Percentiles rank a stretch among this genome's conserved stretches.
Conservation (phyloP, 1,284 basidiomycete genomes). For the Papiliotrema laurentii region DNA sequence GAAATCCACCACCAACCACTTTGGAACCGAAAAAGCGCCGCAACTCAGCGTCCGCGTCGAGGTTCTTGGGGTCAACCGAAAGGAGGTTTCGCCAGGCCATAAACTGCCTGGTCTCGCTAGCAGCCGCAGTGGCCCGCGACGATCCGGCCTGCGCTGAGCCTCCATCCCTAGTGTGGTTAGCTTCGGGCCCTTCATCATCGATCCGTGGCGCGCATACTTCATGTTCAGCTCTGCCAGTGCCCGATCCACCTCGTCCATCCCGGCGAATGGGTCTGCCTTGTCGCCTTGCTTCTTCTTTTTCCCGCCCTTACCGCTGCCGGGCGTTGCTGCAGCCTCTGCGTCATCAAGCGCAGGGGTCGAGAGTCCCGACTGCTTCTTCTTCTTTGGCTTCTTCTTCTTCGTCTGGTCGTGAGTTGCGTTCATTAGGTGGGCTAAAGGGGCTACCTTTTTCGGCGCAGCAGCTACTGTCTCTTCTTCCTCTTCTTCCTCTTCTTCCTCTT, state of each 20-base stretch:
- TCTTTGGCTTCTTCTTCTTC: slow-evolving; percentile 47
- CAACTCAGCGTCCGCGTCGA: slow-evolving; percentile 83
- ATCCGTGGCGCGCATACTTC: slow-evolving; percentile 54
- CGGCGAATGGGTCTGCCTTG: slow-evolving; percentile 21
- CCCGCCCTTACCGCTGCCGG: slow-evolving; percentile 39
- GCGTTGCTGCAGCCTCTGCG: slow-evolving; percentile 2
- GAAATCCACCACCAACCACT: slow-evolving; percentile 56
- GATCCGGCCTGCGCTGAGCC: slow-evolving; percentile 11
- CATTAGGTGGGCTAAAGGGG: no score
- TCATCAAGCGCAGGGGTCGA: slow-evolving; percentile 4
- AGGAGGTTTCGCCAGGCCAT: slow-evolving; percentile 55
- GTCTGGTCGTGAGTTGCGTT: slow-evolving; percentile 18
- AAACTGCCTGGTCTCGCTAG: slow-evolving; percentile 4
- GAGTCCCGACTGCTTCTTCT: slow-evolving; percentile 40
- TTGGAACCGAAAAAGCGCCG: slow-evolving; percentile 86
- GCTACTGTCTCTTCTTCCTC: slow-evolving; percentile 19
- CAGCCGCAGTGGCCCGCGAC: slow-evolving; percentile 1
- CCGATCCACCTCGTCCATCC: slow-evolving; percentile 72
- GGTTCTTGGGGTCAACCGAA: slow-evolving; percentile 66
- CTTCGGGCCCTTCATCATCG: no score
- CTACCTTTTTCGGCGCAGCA: slow-evolving; percentile 32
- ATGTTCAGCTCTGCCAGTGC: slow-evolving; percentile 74
- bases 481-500: slow-evolving; percentile 26
- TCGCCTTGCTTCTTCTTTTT: slow-evolving; percentile 57
- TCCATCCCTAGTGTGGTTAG: slow-evolving; percentile 18